Conservation (phyloP, 108 stramenopile genomes). For the Stephanodiscus minutulus region DNA sequence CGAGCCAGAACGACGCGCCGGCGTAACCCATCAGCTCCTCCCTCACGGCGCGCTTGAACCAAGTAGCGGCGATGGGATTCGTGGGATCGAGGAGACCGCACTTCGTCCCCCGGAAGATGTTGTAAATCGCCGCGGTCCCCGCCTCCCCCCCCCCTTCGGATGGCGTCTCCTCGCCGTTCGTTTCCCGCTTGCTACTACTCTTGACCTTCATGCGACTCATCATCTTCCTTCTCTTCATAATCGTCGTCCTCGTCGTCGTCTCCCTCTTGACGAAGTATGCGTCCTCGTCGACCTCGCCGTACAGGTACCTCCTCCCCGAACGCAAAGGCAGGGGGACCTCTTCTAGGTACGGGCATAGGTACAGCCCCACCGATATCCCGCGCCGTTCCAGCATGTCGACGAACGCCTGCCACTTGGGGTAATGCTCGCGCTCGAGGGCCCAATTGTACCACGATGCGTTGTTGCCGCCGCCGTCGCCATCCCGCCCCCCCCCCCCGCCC, state of each 20-base stretch:
- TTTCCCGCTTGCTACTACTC: neutral
- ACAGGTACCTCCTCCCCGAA: constrained; percentile 48
- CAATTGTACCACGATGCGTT: constrained; percentile 55
- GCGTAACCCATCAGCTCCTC: constrained; percentile 34
- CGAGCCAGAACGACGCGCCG: constrained; percentile 56
- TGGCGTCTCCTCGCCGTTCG: neutral
- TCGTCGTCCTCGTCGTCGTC: neutral
- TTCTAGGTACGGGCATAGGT: constrained; percentile 52
- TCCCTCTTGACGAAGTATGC: constrained; percentile 17
- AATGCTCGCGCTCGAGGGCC: constrained; percentile 46
- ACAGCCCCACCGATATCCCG: constrained; percentile 45
- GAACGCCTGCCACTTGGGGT: constrained; percentile 47
- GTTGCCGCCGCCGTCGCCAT: constrained; percentile 2
- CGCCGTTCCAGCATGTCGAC: constrained; percentile 28
- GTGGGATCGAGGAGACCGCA: constrained; percentile 42
- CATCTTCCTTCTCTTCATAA: too few relatives aligned
- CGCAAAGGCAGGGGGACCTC: constrained; percentile 52
- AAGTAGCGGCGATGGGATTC: constrained; percentile 37
- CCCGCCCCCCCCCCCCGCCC: too few relatives aligned
- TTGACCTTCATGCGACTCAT: neutral
- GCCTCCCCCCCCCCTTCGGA: too few relatives aligned
- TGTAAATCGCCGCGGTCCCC: neutral
- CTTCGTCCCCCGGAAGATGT: neutral
- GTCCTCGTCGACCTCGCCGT: constrained; percentile 37
- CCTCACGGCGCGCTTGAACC: constrained; percentile 43